Evolutionary conservation across 495 filamentous ascomycete genomes (phyloP).

Genomic region (Chaetomidium leptoderma): DNA sequence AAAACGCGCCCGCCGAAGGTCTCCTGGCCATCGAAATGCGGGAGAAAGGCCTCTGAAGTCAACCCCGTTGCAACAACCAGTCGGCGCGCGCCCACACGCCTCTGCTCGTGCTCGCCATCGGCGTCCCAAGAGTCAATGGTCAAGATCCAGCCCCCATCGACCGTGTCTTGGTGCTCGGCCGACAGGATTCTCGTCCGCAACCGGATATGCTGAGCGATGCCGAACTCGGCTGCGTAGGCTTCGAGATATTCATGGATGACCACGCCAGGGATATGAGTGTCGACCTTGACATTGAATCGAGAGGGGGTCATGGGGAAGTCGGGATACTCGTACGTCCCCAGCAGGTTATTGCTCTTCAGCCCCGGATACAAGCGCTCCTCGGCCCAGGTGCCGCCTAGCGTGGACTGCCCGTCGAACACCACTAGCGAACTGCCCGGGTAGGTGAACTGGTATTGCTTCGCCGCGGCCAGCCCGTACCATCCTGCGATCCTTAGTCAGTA

Average conservation of each 20-base stretch:
- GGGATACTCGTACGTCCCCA: slow-evolving; percentile 62
- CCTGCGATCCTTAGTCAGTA: slow-evolving; percentile 18
- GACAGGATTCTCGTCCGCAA: slow-evolving; percentile 49
- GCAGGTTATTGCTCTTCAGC: slow-evolving; percentile 52
- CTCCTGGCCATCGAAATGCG: slow-evolving; percentile 32
- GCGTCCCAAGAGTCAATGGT: slow-evolving; percentile 20
- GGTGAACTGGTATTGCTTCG: slow-evolving; percentile 36
- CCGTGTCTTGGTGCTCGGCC: slow-evolving; percentile 41
- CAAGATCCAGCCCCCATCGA: slow-evolving; percentile 35
- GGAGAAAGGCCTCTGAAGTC: slow-evolving; percentile 33
- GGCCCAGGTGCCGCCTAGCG: slow-evolving; percentile 65
- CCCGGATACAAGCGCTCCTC: slow-evolving; percentile 57
- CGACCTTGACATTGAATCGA: slow-evolving; percentile 52
- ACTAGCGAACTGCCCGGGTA: slow-evolving; percentile 25
- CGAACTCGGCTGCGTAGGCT: slow-evolving; percentile 54
- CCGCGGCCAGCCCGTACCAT: slow-evolving; percentile 37
- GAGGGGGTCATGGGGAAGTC: slow-evolving; percentile 64
- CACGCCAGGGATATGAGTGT: slow-evolving; percentile 62
- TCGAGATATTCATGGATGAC: slow-evolving; percentile 60
- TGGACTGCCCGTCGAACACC: slow-evolving; percentile 34
- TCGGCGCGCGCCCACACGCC: slow-evolving; percentile 17
- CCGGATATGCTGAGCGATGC: slow-evolving; percentile 49
- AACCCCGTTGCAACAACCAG: slow-evolving; percentile 33
- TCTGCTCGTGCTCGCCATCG: slow-evolving; percentile 6
- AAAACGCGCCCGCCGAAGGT: slow-evolving; percentile 49